Conservation (phyloP, 2,329 filamentous ascomycete genomes). For the Aspergillus fischeri region DNA sequence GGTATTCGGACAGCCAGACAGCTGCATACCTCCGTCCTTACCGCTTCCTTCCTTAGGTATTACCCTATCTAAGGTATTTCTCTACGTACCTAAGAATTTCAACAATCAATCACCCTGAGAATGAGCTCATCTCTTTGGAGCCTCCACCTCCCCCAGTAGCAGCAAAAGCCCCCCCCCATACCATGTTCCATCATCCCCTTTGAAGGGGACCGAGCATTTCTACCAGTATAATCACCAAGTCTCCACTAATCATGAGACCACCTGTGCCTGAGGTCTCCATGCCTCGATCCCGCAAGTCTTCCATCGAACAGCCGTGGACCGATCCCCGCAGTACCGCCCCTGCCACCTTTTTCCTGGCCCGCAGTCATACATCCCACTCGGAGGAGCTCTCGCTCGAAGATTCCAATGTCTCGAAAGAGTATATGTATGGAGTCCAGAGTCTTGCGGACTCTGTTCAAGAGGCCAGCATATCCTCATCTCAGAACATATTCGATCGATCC, state of each 20-base stretch:
- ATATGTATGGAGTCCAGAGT: slow-evolving; percentile 55
- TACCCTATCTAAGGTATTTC: not conserved
- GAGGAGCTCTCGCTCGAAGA: slow-evolving; percentile 25
- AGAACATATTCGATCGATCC: slow-evolving; percentile 5
- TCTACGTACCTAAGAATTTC: not conserved
- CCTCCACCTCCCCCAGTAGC: not conserved
- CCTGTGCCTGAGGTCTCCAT: slow-evolving; percentile 30
- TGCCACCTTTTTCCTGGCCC: slow-evolving; percentile 58
- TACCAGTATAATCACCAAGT: not conserved
- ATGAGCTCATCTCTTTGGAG: not conserved
- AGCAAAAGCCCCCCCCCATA: not conserved
- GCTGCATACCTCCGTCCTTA: not conserved
- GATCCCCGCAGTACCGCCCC: slow-evolving; percentile 42
- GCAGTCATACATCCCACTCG: slow-evolving; percentile 47
- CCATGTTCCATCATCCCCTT: not conserved
- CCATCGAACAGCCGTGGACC: slow-evolving; percentile 30
- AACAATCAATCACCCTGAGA: not conserved
- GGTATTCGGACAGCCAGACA: too few relatives aligned
- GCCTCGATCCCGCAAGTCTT: slow-evolving; percentile 34
- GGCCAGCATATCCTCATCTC: slow-evolving; percentile 19
- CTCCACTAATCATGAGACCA: slow-evolving; percentile 33
- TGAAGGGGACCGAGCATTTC: not conserved
- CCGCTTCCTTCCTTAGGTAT: not conserved
- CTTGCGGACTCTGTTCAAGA: slow-evolving; percentile 50
- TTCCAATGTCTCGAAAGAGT: slow-evolving; percentile 36